Conservation (phyloP, 306 rosid genomes). For the Alnus rubra region DNA sequence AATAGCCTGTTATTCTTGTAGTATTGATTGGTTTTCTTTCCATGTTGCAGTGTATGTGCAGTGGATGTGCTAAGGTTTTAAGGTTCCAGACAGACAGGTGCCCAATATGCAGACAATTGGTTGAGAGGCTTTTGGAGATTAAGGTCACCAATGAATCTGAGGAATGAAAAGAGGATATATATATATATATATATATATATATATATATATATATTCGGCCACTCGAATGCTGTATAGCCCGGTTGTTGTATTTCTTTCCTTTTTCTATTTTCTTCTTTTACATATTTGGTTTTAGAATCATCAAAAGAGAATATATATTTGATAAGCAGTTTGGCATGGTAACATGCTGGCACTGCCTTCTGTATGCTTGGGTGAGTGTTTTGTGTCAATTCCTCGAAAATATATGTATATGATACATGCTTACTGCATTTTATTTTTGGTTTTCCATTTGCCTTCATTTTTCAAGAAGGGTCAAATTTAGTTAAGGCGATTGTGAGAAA, state of each 20-base stretch:
- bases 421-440: slow-evolving; percentile 4
- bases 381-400: slow-evolving; percentile 23
- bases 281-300: slow-evolving; percentile 32
- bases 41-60: slow-evolving; percentile 87
- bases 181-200: too few species aligned
- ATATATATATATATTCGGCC: not conserved
- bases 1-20: slow-evolving; percentile 7
- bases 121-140: slow-evolving; percentile 94
- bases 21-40: slow-evolving; percentile 21
- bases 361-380: slow-evolving; percentile 32
- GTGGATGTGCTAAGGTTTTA: slow-evolving; percentile 88
- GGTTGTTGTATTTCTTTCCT: slow-evolving; percentile 35
- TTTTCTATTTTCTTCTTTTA: slow-evolving; percentile 17
- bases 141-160: slow-evolving; percentile 63
- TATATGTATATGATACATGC: slow-evolving; percentile 6
- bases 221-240: slow-evolving; percentile 46
- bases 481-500: not conserved
- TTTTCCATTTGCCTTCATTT: slow-evolving; percentile 1
- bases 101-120: slow-evolving; percentile 98
- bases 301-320: slow-evolving; percentile 30
- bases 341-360: slow-evolving; percentile 38
- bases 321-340: slow-evolving; percentile 33
- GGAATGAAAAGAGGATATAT: slow-evolving; percentile 40
- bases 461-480: slow-evolving; percentile 1
- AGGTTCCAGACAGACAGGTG: slow-evolving; percentile 85